Evolutionary conservation across 2,329 filamentous ascomycete genomes (phyloP).

Genomic region (Rutstroemia sp.): DNA sequence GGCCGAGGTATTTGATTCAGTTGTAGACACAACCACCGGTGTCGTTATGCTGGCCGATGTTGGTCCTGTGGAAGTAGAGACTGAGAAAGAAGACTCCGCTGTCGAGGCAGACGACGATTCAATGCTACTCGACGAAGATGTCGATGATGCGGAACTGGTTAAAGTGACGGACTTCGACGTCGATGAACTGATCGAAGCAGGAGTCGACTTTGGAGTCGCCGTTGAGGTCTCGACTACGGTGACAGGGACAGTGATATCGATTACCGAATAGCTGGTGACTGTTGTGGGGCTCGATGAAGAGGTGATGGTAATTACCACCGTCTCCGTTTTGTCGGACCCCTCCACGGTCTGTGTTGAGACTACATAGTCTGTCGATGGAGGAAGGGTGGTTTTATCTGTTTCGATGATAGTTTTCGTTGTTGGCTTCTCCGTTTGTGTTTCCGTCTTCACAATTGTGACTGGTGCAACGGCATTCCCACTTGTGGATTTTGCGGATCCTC

Average conservation of each 20-base stretch:
- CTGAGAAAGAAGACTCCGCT: not conserved
- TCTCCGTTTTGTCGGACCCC: constrained; percentile 22
- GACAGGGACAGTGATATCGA: constrained; percentile 23
- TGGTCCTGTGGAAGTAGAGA: not conserved
- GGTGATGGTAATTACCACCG: constrained; percentile 21
- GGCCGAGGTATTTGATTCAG: not conserved
- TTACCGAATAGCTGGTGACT: constrained; percentile 24
- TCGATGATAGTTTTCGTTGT: constrained; percentile 21
- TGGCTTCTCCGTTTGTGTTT: constrained; percentile 18
- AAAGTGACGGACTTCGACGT: not conserved
- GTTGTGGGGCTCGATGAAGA: constrained; percentile 17
- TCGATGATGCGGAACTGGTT: not conserved
- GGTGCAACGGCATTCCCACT: constrained; percentile 5
- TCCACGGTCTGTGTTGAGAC: constrained; percentile 21
- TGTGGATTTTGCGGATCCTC: constrained; percentile 19
- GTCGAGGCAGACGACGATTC: not conserved
- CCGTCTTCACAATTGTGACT: constrained; percentile 21
- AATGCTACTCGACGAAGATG: not conserved
- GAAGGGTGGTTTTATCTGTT: constrained; percentile 19
- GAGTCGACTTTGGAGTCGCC: constrained; percentile 2
- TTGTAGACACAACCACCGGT: not conserved
- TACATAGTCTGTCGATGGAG: constrained; percentile 14
- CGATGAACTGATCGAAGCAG: not conserved
- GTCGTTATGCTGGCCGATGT: not conserved
- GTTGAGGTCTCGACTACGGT: constrained; percentile 11